phyloP scores from a whole-genome alignment of 2,329 filamentous ascomycete species.

The Colletotrichum sp. region DNA sequence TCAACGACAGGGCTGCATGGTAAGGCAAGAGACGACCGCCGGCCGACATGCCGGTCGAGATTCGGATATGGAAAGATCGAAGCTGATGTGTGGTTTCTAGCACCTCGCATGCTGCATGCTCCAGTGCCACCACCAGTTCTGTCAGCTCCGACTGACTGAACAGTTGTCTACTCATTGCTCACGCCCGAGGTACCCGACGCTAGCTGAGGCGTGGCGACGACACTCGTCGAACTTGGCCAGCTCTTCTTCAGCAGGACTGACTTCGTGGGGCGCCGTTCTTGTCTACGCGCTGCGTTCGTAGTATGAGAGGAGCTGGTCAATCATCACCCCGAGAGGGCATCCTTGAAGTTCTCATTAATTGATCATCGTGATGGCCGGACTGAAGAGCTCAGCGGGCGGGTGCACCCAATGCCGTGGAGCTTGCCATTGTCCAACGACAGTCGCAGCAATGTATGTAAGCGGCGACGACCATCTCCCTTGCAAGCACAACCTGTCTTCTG shows the following conservation, averaged over 20 bases:
- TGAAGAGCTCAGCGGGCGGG: no score
- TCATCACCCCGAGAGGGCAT: no score
- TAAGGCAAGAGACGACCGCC: neutral
- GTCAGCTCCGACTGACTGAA: neutral
- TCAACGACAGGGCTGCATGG: neutral
- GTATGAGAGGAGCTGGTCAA: no score
- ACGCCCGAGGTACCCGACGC: no score
- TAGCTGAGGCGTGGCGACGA: fast-evolving
- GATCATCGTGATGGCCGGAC: no score
- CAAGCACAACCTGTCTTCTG: neutral
- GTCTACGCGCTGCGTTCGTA: no score
- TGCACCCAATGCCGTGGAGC: no score
- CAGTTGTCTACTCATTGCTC: no score
- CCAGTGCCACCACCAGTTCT: neutral
- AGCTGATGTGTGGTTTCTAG: neutral
- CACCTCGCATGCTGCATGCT: neutral
- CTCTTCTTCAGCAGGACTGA: no score
- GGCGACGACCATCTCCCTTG: neutral
- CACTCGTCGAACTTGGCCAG: no score
- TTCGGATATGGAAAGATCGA: neutral
- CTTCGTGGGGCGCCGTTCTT: no score
- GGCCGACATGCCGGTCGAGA: neutral
- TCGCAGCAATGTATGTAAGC: neutral
- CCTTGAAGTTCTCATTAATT: fast-evolving
- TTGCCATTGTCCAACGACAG: neutral